Evolutionary conservation across 1,284 basidiomycete genomes (phyloP).

Genomic region (Sporisorium scitamineum): DNA sequence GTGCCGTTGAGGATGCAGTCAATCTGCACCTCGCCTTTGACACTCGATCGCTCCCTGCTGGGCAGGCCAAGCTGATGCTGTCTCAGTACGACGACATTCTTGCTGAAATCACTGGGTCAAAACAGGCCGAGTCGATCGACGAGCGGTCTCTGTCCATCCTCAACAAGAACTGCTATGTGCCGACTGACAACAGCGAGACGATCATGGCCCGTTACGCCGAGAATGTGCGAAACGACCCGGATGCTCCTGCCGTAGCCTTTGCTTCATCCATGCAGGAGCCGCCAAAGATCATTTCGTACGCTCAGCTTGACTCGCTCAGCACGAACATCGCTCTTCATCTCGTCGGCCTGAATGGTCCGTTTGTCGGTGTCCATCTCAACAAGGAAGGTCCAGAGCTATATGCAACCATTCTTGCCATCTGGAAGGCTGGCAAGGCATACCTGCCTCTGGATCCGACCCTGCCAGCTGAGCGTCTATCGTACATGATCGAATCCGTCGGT

Average conservation of each 20-base stretch:
- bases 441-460: constrained; percentile 65
- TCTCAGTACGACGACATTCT: constrained; percentile 46
- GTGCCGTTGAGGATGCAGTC: constrained; percentile 31
- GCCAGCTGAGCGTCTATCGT: constrained; percentile 58
- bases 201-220: constrained; percentile 49
- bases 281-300: constrained; percentile 44
- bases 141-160: constrained; percentile 26
- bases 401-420: constrained; percentile 57
- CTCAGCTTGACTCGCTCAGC: constrained; percentile 53
- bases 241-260: constrained; percentile 54
- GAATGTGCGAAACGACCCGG: constrained; percentile 32
- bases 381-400: constrained; percentile 58
- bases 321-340: constrained; percentile 46
- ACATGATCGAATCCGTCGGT: constrained; percentile 60
- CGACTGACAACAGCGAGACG: constrained; percentile 23
- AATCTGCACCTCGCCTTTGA: constrained; percentile 49
- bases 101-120: neutral
- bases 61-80: constrained; percentile 53
- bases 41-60: constrained; percentile 29
- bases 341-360: constrained; percentile 6
- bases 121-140: neutral
- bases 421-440: constrained; percentile 65
- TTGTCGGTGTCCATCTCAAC: constrained; percentile 59
- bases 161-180: constrained; percentile 45
- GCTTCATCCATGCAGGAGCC: constrained; percentile 31